Evolutionary conservation across 345 rosid species (phyloP).

Genomic region (Murraya paniculata): DNA sequence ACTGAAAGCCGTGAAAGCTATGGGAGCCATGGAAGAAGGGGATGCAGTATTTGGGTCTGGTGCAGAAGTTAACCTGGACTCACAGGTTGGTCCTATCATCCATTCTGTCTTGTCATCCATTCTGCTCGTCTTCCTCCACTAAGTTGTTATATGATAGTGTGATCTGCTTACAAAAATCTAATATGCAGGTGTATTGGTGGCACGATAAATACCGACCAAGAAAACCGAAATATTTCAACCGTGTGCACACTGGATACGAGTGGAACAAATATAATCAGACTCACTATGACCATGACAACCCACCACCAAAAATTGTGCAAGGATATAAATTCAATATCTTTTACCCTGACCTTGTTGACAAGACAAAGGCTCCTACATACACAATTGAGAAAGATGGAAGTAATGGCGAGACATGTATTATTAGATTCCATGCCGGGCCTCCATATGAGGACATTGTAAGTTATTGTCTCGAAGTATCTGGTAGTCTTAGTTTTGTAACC

Average conservation of each 20-base stretch:
- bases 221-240: constrained; percentile 91
- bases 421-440: constrained; percentile 92
- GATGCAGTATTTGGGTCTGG: constrained; percentile 92
- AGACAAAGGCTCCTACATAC: constrained; percentile 74
- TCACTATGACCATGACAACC: constrained; percentile 93
- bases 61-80: constrained; percentile 89
- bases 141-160: background rate
- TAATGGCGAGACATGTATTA: constrained; percentile 77
- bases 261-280: constrained; percentile 98
- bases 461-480: constrained; percentile 12
- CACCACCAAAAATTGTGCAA: constrained; percentile 92
- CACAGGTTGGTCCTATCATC: constrained; percentile 49
- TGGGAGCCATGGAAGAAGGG: constrained; percentile 98
- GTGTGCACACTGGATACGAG: constrained; percentile 98
- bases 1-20: constrained; percentile 83
- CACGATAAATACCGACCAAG: constrained; percentile 96
- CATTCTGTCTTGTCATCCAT: background rate
- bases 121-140: background rate
- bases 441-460: constrained; percentile 94
- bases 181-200: constrained; percentile 90
- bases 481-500: background rate
- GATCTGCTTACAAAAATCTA: background rate
- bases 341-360: constrained; percentile 91
- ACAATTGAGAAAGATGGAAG: constrained; percentile 82
- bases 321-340: constrained; percentile 95